A percentile compares a stretch with the other conserved stretches of the same genome.
Evolutionary conservation across 805 yeast genomes (phyloP).

Genomic region (Ogataea neopini): DNA sequence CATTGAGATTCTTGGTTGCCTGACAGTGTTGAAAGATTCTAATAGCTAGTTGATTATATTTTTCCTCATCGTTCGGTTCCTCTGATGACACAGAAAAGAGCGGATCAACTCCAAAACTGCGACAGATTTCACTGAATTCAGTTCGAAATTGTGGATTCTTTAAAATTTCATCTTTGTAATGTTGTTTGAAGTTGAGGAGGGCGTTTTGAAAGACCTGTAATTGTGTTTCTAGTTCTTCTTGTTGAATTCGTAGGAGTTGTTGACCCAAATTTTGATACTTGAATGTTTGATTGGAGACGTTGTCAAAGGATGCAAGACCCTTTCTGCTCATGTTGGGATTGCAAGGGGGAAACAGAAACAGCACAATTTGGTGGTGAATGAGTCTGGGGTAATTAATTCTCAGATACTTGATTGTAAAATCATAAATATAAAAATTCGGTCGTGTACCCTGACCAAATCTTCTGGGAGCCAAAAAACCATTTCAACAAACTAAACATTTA

Average conservation of each 20-base stretch:
- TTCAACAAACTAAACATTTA: slow-evolving; percentile 4
- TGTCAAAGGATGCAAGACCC: slow-evolving; percentile 35
- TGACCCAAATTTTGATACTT: slow-evolving; percentile 54
- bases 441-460: too few relatives aligned
- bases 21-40: slow-evolving; percentile 76
- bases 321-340: slow-evolving; percentile 19
- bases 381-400: too few relatives aligned
- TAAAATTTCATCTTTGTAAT: slow-evolving; percentile 67
- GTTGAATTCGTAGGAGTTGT: slow-evolving; percentile 51
- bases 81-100: slow-evolving; percentile 41
- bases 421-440: too few relatives aligned
- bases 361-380: too few relatives aligned
- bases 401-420: neutral
- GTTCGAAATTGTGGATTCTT: slow-evolving; percentile 63
- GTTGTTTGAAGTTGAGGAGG: slow-evolving; percentile 69
- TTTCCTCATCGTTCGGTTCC: slow-evolving; percentile 46
- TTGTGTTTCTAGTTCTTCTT: slow-evolving; percentile 66
- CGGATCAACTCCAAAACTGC: slow-evolving; percentile 84
- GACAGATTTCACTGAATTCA: slow-evolving; percentile 75
- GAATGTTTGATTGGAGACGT: slow-evolving; percentile 25
- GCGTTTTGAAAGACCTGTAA: slow-evolving; percentile 76
- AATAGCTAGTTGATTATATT: slow-evolving; percentile 66
- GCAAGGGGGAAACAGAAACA: too few relatives aligned
- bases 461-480: neutral
- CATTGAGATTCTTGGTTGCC: slow-evolving; percentile 68